Base-by-base conservation (phyloP, 495 filamentous ascomycete genomes). In the Aspergillus carlsbadensis region DNA sequence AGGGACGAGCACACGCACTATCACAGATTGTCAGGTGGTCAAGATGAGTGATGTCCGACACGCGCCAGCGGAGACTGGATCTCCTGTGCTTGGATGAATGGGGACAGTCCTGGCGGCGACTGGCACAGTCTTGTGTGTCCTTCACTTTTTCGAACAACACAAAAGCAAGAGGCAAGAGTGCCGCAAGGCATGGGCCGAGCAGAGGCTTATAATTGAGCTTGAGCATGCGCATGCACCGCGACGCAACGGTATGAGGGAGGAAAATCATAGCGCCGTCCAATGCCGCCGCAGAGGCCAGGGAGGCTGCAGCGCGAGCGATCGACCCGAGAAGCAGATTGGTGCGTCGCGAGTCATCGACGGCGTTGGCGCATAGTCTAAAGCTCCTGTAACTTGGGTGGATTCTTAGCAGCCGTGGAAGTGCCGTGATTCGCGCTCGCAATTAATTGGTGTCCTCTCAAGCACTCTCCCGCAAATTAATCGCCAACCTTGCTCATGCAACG, bases 251-350 rank as follows among this genome's bases (percentile, higher is more conserved):
- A 39, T 39, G 15, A 39, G 11, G 3, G 13, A 39, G 11, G 15
- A 39, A 39, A 39, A 39, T 14, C 11, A 39, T 14, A 14, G 36
- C 36, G 11, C 5, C 42, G 20, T 15, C 13, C 6, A 41, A 41
- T 45, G 22, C 42, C 42, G 11, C 42, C 10, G 42, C 42, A 24
- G 5, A 29, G 11, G 10, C 42, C 11, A 45, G 42, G 42, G 4
- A 24, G 15, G 10, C 39, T 39, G 34, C 47, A 50, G 33, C 35
- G 54, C 56, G 58, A 50, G 50, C 52, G 56, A 56, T 61, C 58
- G 58, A 56, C 48, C 62, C 62, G 59, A 65, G 52, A 57, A 47
- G 58, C 46, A 44, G 59, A 21, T 58, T 51, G 53, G 48, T 37
- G 14, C 46, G 56, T 37, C 33, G 37, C 31, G 5, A 52, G 56